phyloP scores from a whole-genome alignment of 257 asterid genomes.

The Ehretia macrophylla region DNA sequence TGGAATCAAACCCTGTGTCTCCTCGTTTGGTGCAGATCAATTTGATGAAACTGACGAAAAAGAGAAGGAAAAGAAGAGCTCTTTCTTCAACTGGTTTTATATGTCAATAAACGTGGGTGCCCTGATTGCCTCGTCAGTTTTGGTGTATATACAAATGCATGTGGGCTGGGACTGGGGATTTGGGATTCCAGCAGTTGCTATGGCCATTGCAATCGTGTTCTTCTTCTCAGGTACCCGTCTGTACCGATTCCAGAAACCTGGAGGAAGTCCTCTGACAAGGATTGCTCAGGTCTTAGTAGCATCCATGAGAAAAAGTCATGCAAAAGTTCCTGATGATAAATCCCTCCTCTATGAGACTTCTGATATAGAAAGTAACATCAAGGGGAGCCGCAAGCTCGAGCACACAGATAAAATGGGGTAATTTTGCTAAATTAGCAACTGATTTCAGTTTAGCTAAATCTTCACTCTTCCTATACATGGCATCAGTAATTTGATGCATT shows the following conservation, averaged over 20 bases:
- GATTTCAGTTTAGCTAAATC: too few species aligned
- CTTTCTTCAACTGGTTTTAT: conserved; percentile 87
- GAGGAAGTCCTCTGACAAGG: conserved; percentile 85
- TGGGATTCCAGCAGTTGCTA: conserved; percentile 77
- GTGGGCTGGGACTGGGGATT: conserved; percentile 97
- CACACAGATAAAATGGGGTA: conserved; percentile 72
- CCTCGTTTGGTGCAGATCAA: conserved; percentile 90
- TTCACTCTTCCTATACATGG: too few species aligned
- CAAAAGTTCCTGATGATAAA: conserved; percentile 44
- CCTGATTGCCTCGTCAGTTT: conserved; percentile 65
- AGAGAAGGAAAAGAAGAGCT: conserved; percentile 70
- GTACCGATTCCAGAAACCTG: conserved; percentile 70
- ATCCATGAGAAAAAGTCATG: conserved; percentile 28
- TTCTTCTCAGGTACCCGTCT: conserved; percentile 57
- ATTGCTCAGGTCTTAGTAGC: conserved; percentile 73
- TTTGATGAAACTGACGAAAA: conserved; percentile 66
- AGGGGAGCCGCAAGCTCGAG: conserved; percentile 73
- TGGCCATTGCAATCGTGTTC: conserved; percentile 64
- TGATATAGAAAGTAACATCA: conserved; percentile 47
- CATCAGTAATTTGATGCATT: too few species aligned
- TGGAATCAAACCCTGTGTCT: conserved; percentile 93
- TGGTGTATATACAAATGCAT: conserved; percentile 82
- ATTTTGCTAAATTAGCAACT: too few species aligned
- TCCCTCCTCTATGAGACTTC: conserved; percentile 60
- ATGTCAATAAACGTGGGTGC: conserved; percentile 86